These are phyloP conservation scores for Lactarius quietus DNA, from an alignment of 768 basidiomycete species.

Conservation along the genomic window DNA sequence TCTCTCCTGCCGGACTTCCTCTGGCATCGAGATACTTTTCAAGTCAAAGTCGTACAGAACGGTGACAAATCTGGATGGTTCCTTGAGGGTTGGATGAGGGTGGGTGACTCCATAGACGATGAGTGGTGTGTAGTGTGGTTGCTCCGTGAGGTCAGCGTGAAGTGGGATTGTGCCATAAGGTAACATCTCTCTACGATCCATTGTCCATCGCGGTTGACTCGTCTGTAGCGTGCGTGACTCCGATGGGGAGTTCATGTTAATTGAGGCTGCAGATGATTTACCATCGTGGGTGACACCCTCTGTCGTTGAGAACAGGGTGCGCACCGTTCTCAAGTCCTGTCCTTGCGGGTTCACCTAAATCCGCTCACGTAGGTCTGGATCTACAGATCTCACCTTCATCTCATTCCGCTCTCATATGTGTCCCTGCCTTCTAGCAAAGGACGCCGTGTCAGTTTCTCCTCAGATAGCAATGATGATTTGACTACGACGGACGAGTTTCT, in stretches of 20 bases:
- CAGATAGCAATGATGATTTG: conserved; percentile 47
- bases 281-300: conserved; percentile 90
- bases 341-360: conserved; percentile 1
- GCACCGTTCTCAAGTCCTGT: conserved; percentile 35
- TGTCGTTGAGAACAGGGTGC: conserved; percentile 90
- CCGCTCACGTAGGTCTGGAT: conserved; percentile 79
- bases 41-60: conserved; percentile 60
- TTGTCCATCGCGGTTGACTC: background rate
- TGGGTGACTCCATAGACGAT: conserved; percentile 97
- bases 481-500: conserved; percentile 50
- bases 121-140: conserved; percentile 97
- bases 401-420: conserved; percentile 74
- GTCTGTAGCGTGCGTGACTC: conserved; percentile 67
- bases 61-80: conserved; percentile 49
- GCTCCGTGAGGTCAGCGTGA: conserved; percentile 66
- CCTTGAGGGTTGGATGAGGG: conserved; percentile 80
- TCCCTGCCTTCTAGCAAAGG: conserved; percentile 62
- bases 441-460: conserved; percentile 42
- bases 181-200: conserved; percentile 34
- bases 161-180: conserved; percentile 82
- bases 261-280: conserved; percentile 89
- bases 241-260: conserved; percentile 94
- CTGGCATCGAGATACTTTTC: conserved; percentile 84
- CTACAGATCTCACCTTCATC: conserved; percentile 73
- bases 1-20: conserved; percentile 56